Base-by-base conservation (phyloP, 2,329 filamentous ascomycete species). In the Paraphoma sp. region DNA sequence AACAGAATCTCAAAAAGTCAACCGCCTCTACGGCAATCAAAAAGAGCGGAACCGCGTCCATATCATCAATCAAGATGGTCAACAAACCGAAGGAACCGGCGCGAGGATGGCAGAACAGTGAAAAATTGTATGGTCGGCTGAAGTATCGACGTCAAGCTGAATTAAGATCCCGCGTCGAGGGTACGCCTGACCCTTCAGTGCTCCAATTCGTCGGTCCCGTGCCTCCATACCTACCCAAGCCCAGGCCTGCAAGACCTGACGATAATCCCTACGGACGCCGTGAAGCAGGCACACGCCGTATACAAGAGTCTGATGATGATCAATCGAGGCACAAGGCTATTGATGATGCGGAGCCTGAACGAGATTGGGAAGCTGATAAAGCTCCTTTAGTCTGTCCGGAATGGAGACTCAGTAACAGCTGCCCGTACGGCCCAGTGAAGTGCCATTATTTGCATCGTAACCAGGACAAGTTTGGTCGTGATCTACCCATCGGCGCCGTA, bases 391-490 rank as follows among this genome's bases (percentile, higher is more conserved):
- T 67, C 6, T 76, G 74, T 38, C 64, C 57, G 44, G 51, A 68
- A 1, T 76, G 69, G 68, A 67, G 60, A 16, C 60, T 69, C 14
- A 68, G 64, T 43, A 56, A 49, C 1, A 60, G 56, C 7, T 76
- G 74, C 47, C 36, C 16, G 6, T 66, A 54, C 42, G 42, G 53
- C 17, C 45, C 63, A 2, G 48, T 60, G 18, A 49, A 55, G 9
- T 76, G 72, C 48, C 38, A 47, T 1, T 76, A 69, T 48, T 56
- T 73, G 54, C 74, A 76, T 54, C 58, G 67, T 6, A 51, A 69
- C 17, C 52, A 53, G 18, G 67, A 68, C 45, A 53, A 53, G 6
- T 9, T 59, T n/a, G 70, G 70, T 1, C 48, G 48, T 4, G 52
- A 51, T 7, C 64, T 65, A 12, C 51, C 54, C 16, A 9, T 72